A percentile compares a stretch with the other conserved stretches of the same genome.
Evolutionary conservation across 768 basidiomycete genomes (phyloP).

Genomic region (Leucocoprinus sp.): DNA sequence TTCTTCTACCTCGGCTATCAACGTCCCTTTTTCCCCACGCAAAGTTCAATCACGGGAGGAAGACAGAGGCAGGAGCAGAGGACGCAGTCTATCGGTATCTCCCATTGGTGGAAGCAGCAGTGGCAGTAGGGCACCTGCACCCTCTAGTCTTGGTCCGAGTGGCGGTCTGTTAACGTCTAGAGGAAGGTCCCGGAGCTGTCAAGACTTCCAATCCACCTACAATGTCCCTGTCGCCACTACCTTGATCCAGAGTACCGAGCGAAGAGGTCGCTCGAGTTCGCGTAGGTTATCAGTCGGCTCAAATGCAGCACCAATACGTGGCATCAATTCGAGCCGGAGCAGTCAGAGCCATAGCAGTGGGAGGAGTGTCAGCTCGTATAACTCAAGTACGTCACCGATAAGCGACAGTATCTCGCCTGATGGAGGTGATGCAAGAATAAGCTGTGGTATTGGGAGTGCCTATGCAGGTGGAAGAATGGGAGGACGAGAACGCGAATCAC

Average conservation of each 20-base stretch:
- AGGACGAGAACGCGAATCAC: slow-evolving; percentile 18
- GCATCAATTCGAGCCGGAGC: slow-evolving; percentile 10
- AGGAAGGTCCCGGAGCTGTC: slow-evolving; percentile 6
- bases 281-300: slow-evolving; percentile 5
- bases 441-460: slow-evolving; percentile 19
- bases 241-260: slow-evolving; percentile 1
- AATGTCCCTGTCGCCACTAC: background rate
- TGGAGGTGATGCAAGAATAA: slow-evolving; percentile 13
- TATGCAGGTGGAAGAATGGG: slow-evolving; percentile 26
- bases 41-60: background rate
- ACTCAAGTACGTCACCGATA: slow-evolving; percentile 32
- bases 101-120: background rate
- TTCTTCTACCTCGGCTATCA: background rate
- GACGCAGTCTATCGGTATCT: slow-evolving; percentile 5
- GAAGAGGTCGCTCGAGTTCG: slow-evolving; percentile 6
- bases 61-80: background rate
- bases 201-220: slow-evolving; percentile 4
- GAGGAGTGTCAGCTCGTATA: slow-evolving; percentile 28
- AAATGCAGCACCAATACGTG: slow-evolving; percentile 10
- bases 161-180: background rate
- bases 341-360: slow-evolving; percentile 11
- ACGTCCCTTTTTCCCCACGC: background rate
- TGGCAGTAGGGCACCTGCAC: background rate
- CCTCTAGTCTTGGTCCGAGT: background rate
- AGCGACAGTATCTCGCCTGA: slow-evolving; percentile 33